Evolutionary conservation across 2,329 filamentous ascomycete species (phyloP).

Genomic region (Cladosporium phlei): DNA sequence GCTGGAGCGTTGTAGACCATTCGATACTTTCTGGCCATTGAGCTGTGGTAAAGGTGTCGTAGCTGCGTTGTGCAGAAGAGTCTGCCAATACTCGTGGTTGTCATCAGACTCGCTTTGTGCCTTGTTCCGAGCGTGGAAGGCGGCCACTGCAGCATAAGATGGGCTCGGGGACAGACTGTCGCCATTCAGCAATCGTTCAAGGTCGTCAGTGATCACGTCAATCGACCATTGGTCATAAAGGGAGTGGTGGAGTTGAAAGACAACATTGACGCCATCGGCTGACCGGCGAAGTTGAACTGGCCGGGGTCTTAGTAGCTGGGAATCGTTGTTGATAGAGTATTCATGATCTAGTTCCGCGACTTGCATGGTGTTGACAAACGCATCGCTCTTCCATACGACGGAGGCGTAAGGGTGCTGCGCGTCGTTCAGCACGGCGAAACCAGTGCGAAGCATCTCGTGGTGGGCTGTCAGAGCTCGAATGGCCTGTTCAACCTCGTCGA

Average conservation of each 20-base stretch:
- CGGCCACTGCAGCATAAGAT: conserved; percentile 58
- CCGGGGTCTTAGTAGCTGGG: conserved; percentile 46
- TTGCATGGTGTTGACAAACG: background rate
- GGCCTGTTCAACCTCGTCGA: conserved; percentile 31
- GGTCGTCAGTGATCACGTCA: conserved; percentile 64
- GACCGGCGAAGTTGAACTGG: conserved; percentile 50
- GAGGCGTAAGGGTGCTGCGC: conserved; percentile 52
- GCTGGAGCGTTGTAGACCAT: conserved; percentile 18
- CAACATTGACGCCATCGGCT: conserved; percentile 27
- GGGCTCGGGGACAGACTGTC: conserved; percentile 40
- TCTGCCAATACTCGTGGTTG: conserved; percentile 72
- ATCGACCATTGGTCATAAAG: conserved; percentile 93
- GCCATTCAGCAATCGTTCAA: conserved; percentile 49
- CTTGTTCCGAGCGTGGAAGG: conserved; percentile 43
- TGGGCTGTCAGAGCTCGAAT: conserved; percentile 46
- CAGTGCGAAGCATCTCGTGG: conserved; percentile 69
- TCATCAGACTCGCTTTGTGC: too few species aligned
- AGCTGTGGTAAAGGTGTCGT: conserved; percentile 57
- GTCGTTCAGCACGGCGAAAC: conserved; percentile 56
- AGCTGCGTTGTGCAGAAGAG: conserved; percentile 56
- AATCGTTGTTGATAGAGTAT: conserved; percentile 17
- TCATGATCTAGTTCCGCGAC: conserved; percentile 14
- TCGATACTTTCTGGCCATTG: conserved; percentile 33
- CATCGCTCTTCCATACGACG: conserved; percentile 55
- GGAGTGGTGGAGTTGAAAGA: conserved; percentile 70